Percentiles rank a stretch among this genome's conserved stretches.
These are phyloP conservation scores for Penicillium sp. DNA, from an alignment of 2,329 filamentous ascomycete species.

Conservation along the genomic window DNA sequence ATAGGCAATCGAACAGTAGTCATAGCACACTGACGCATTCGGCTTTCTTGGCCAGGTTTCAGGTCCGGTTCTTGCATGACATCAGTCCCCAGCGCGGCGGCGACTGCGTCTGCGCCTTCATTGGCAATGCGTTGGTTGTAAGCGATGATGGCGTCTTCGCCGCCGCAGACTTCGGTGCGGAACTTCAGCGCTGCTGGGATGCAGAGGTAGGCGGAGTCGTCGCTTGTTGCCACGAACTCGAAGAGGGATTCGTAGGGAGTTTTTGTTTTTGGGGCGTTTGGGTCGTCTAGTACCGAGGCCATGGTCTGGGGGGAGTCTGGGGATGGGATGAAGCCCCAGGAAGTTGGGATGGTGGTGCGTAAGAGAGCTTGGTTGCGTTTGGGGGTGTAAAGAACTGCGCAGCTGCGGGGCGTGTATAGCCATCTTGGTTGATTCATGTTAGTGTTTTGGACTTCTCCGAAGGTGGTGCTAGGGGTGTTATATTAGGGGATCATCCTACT, in stretches of 20 bases:
- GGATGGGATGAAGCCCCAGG: conserved; percentile 66
- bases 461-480: neutral
- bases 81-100: conserved; percentile 63
- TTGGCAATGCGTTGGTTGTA: conserved; percentile 64
- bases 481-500: conserved; percentile 40
- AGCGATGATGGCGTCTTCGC: conserved; percentile 64
- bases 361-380: conserved; percentile 71
- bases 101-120: conserved; percentile 59
- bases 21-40: conserved; percentile 63
- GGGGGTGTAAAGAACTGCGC: conserved; percentile 77
- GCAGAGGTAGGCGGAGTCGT: conserved; percentile 68
- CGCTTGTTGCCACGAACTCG: conserved; percentile 71
- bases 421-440: conserved; percentile 51
- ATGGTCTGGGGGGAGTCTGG: conserved; percentile 40
- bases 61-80: conserved; percentile 57
- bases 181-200: conserved; percentile 69
- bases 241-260: conserved; percentile 66
- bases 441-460: neutral
- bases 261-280: conserved; percentile 37
- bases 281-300: conserved; percentile 44
- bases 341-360: conserved; percentile 71
- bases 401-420: conserved; percentile 75
- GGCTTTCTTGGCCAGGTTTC: conserved; percentile 26
- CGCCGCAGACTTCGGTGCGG: conserved; percentile 64
- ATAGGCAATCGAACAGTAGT: conserved; percentile 72